phyloP scores from a whole-genome alignment of 2,329 filamentous ascomycete genomes.

The Septoria linicola region DNA sequence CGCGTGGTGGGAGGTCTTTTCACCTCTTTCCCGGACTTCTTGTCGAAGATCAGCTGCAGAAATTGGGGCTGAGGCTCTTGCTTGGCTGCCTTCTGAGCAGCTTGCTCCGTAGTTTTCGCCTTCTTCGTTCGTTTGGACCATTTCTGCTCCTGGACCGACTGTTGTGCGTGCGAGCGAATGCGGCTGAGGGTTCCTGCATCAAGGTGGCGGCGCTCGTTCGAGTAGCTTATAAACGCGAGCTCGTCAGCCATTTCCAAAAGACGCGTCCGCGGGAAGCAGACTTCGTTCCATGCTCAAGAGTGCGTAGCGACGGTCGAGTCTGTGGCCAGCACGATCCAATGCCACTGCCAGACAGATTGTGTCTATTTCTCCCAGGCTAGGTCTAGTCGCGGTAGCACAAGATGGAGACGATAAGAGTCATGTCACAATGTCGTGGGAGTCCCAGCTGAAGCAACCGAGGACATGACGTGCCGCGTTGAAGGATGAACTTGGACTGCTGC shows the following conservation, averaged over 20 bases:
- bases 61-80: constrained; percentile 1
- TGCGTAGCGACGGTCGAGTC: too few relatives aligned
- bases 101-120: background rate
- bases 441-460: constrained; percentile 4
- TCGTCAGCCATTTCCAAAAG: constrained; percentile 24
- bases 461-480: constrained; percentile 2
- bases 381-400: too few relatives aligned
- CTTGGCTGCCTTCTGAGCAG: background rate
- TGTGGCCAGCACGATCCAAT: too few relatives aligned
- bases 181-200: constrained; percentile 21
- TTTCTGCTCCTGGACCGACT: constrained; percentile 26
- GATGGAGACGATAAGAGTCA: constrained; percentile 8
- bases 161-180: constrained; percentile 26
- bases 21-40: constrained; percentile 18
- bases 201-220: constrained; percentile 19
- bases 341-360: too few relatives aligned
- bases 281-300: constrained; percentile 9
- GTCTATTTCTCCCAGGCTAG: too few relatives aligned
- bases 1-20: constrained; percentile 1
- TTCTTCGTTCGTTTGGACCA: constrained; percentile 8
- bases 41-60: constrained; percentile 19
- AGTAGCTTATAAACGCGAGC: constrained; percentile 22
- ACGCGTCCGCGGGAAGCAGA: background rate
- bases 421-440: too few relatives aligned
- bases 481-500: background rate